Conservation (phyloP, 768 basidiomycete genomes). For the Psilocybe sp. region DNA sequence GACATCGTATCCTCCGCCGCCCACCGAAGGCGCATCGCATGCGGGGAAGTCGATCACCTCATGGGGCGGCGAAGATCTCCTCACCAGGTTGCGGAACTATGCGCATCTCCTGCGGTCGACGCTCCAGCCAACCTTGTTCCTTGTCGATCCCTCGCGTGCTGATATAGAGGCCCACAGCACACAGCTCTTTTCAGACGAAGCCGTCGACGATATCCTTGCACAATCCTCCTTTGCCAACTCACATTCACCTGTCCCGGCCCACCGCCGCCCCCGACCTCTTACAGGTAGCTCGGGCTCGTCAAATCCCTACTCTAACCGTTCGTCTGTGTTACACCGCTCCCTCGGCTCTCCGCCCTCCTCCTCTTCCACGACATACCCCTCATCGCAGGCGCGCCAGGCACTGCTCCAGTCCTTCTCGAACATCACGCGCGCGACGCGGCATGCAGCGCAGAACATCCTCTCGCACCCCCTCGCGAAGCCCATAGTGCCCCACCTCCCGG, state of each 20-base stretch:
- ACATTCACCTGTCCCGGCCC: slow-evolving; percentile 80
- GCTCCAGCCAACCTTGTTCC: slow-evolving; percentile 81
- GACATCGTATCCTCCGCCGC: slow-evolving; percentile 63
- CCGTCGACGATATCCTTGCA: slow-evolving; percentile 82
- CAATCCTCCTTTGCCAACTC: slow-evolving; percentile 76
- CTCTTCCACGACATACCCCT: slow-evolving; percentile 44
- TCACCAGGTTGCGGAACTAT: slow-evolving; percentile 73
- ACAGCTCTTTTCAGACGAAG: slow-evolving; percentile 80
- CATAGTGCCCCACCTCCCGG: slow-evolving; percentile 92
- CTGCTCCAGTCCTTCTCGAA: slow-evolving; percentile 93
- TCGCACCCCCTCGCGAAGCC: slow-evolving; percentile 96
- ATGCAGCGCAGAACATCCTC: slow-evolving; percentile 92
- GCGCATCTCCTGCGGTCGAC: slow-evolving; percentile 82
- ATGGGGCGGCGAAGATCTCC: slow-evolving; percentile 88
- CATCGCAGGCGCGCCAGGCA: slow-evolving; percentile 74
- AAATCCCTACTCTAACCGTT: slow-evolving; percentile 59
- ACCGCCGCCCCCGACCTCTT: slow-evolving; percentile 71
- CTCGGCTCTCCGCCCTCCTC: slow-evolving; percentile 56
- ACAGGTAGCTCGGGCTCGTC: slow-evolving; percentile 31
- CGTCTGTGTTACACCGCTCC: slow-evolving; percentile 81
- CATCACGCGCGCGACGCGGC: slow-evolving; percentile 88
- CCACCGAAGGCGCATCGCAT: slow-evolving; percentile 41
- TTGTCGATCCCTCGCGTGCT: slow-evolving; percentile 89
- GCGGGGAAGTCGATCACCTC: slow-evolving; percentile 46
- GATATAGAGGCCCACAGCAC: slow-evolving; percentile 91